Percentiles rank a stretch among this genome's conserved stretches.
phyloP scores from a whole-genome alignment of 176 grass and related monocot species.

The Hordeum vulgare region DNA sequence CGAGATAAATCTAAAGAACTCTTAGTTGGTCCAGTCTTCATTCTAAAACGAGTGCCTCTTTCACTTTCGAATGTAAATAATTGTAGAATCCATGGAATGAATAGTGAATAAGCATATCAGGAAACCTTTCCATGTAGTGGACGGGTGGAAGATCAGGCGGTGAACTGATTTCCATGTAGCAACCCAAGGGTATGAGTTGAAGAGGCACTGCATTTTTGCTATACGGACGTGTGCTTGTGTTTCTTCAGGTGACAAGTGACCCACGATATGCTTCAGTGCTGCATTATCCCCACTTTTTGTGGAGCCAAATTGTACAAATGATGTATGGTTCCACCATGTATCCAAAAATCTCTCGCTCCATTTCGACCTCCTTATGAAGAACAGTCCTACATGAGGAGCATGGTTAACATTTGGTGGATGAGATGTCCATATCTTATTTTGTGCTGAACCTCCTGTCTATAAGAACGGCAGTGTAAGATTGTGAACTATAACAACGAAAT shows the following conservation, averaged over 20 bases:
- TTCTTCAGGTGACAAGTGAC: slow-evolving; percentile 48
- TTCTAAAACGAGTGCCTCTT: background rate
- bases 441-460: background rate
- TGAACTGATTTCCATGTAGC: slow-evolving; percentile 39
- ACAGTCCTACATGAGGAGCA: slow-evolving; percentile 42
- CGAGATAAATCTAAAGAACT: background rate
- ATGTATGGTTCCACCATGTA: slow-evolving; percentile 85
- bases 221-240: slow-evolving; percentile 41
- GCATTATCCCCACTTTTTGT: slow-evolving; percentile 82
- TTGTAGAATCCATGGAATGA: background rate
- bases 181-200: slow-evolving; percentile 91
- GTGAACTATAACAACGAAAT: background rate
- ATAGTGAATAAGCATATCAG: background rate
- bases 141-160: slow-evolving; percentile 44
- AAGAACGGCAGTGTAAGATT: background rate
- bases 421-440: background rate
- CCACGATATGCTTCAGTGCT: slow-evolving; percentile 57
- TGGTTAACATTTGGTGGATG: background rate
- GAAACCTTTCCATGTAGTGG: slow-evolving; percentile 69
- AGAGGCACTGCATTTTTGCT: slow-evolving; percentile 76
- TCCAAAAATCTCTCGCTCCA: slow-evolving; percentile 68
- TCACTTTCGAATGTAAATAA: background rate
- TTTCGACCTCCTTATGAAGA: slow-evolving; percentile 68
- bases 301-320: slow-evolving; percentile 70
- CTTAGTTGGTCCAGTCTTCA: background rate